Conservation (phyloP, 495 filamentous ascomycete genomes). For the Penicillium desertorum region DNA sequence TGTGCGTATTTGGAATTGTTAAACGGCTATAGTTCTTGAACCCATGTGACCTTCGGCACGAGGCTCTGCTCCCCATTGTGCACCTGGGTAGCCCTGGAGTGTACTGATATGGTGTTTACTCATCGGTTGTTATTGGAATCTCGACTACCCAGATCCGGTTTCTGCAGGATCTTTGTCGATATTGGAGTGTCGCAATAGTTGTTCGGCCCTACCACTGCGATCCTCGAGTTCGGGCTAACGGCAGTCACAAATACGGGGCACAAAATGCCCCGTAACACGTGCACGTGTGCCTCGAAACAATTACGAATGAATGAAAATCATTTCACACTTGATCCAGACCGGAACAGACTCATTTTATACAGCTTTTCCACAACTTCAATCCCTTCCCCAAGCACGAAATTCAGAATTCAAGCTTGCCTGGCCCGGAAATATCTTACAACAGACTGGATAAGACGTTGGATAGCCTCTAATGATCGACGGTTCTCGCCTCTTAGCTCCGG, state of each 20-base stretch:
- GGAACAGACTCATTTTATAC: not conserved
- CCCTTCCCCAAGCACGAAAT: not conserved
- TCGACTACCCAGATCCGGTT: slow-evolving; percentile 3
- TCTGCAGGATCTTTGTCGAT: not conserved
- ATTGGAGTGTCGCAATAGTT: not conserved
- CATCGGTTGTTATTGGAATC: not conserved
- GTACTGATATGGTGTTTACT: not conserved
- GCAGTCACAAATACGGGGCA: not conserved
- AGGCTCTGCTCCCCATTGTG: not conserved
- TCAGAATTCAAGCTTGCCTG: too few species aligned
- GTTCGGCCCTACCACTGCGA: not conserved
- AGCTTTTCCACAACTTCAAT: not conserved
- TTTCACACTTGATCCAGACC: too few species aligned
- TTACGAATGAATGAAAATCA: not conserved
- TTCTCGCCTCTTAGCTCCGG: not conserved
- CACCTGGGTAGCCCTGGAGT: not conserved
- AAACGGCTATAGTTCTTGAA: not conserved
- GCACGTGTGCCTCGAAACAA: not conserved
- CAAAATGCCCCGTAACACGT: not conserved
- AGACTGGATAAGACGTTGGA: not conserved
- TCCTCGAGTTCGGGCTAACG: not conserved
- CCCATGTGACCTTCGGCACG: too few species aligned
- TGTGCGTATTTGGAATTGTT: slow-evolving; percentile 5
- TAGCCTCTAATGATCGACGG: not conserved
- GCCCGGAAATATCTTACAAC: not conserved